Evolutionary conservation across 2,329 filamentous ascomycete genomes (phyloP), one percentile per base, ranked within the genome.

Genomic region (Aspergillus amoenus): DNA sequence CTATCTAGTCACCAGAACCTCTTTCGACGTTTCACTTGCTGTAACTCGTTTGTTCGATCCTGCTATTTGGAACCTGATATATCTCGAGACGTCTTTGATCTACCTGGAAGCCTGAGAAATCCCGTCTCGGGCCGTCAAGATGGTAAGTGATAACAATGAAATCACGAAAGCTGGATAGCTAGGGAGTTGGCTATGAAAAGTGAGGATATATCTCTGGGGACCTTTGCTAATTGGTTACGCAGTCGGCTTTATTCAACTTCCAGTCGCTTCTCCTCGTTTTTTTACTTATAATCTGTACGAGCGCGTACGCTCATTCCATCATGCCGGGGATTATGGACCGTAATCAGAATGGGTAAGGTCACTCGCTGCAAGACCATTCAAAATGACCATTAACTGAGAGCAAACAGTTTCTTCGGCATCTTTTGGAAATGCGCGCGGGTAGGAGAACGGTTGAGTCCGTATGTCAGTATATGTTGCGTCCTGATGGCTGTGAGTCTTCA

Each of bases 181-280:
- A 5, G 5, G 46, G 18, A 40, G 24, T 30, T 24, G 12, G 12
- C 32, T 22, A 24, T 7, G 9, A 22, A 27, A 17, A 50, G 46
- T 18, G 55, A 45, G 39, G n/a, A 13, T 27, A 32, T 9, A 12
- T 40, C 46, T 39, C n/a, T 44, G 13, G 15, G 15, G 7, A 11
- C 18, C 11, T 39, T 13, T 40, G 42, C 24, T 48, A 37, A 58
- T 30, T 12, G 46, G 21, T 11, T 3, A 44, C 51, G 50, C 70
- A 97, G 94, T 90, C 94, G 58, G 94, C 94, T 55, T 88, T 99
- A 70, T 97, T 99, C 87, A 97, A 97, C 80, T 97, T 99, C 81
- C 92, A 97, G 77, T 96, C 92, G 58, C 89, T 97, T 66, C 85
- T 99, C 67, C 86, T 97, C 68, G 93, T 97, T 65, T 87, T 99